Evolutionary conservation across 2,329 filamentous ascomycete genomes (phyloP), one percentile per base, ranked within the genome.

Genomic region (Alternaria longipes): DNA sequence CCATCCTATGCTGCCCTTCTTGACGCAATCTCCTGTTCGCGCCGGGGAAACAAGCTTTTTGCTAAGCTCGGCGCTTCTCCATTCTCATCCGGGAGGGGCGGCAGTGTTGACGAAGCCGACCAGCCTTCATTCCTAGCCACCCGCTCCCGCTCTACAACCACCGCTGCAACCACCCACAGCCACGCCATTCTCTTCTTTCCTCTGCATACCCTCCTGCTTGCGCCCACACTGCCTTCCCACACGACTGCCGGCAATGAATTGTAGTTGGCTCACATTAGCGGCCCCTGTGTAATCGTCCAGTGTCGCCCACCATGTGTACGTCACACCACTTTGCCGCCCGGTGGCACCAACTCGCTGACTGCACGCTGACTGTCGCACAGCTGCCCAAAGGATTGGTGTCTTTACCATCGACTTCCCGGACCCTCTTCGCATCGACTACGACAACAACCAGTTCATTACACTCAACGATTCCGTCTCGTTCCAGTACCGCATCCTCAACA

Each of bases 401-500:
- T 76, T 74, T 62, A 78, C 77, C 59, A 76, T 78, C 52, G 66
- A 72, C 60, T 78, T 78, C 63, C 76, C 77, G 26, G 76, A 79
- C 54, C 76, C 76, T 3, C 62, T 60, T 51, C 63, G 54, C 24
- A 72, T 72, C 54, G 57, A 68, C 54, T 71, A 69, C 57, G 63
- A 70, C 32, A 72, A 77, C 64, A 72, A 77, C 61, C 59, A 72
- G 41, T 75, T 75, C 66, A 64, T 61, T 36, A 75, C 74, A 3
- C 70, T 79, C 36, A 68, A 70, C 52, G 60, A 61, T 32, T 67
- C 68, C 54, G 53, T 74, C 56, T 76, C 78, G 63, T 82, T 79
- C 69, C 69, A 72, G 62, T 79, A 77, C 66, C 67, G 71, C 54
- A 75, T 78, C 62, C 53, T 79, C 36, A 76, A 74, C 59, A 91